A percentile compares a stretch with the other conserved stretches of the same genome.
Evolutionary conservation across 495 filamentous ascomycete species (phyloP).

Genomic region (Annulohypoxylon maeteangense): DNA sequence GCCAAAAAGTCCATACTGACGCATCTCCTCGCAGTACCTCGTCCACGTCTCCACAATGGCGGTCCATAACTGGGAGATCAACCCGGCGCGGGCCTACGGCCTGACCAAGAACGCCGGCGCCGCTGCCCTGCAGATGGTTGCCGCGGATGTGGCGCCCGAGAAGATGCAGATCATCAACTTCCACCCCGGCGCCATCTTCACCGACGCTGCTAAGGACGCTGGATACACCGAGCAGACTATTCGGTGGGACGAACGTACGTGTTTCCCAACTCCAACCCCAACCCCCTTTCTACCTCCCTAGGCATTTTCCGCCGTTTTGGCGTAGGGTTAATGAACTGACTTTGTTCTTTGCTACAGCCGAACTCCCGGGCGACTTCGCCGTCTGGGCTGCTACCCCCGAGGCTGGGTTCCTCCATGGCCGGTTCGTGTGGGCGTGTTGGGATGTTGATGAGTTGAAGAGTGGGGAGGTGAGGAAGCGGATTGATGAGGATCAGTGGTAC

Average conservation of each 20-base stretch:
- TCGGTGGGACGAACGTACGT: constrained; percentile 54
- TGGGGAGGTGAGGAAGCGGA: constrained; percentile 48
- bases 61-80: constrained; percentile 38
- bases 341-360: constrained; percentile 33
- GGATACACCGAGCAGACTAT: constrained; percentile 33
- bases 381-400: constrained; percentile 63
- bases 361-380: constrained; percentile 58
- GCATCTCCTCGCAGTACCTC: constrained; percentile 38
- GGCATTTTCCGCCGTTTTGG: not conserved
- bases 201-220: constrained; percentile 35
- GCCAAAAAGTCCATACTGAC: not conserved
- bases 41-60: constrained; percentile 51
- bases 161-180: constrained; percentile 57
- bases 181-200: constrained; percentile 56
- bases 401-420: constrained; percentile 64
- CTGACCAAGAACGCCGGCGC: constrained; percentile 55
- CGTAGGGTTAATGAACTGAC: too few relatives aligned
- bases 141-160: constrained; percentile 42
- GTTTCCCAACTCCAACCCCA: too few relatives aligned
- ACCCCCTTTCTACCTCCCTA: not conserved
- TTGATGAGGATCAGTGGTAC: constrained; percentile 48
- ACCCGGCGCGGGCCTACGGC: constrained; percentile 41
- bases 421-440: constrained; percentile 62
- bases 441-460: constrained; percentile 63
- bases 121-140: constrained; percentile 51